Base-by-base conservation (phyloP, 73 alveolate genomes). In the Tetrahymena malaccensis region DNA sequence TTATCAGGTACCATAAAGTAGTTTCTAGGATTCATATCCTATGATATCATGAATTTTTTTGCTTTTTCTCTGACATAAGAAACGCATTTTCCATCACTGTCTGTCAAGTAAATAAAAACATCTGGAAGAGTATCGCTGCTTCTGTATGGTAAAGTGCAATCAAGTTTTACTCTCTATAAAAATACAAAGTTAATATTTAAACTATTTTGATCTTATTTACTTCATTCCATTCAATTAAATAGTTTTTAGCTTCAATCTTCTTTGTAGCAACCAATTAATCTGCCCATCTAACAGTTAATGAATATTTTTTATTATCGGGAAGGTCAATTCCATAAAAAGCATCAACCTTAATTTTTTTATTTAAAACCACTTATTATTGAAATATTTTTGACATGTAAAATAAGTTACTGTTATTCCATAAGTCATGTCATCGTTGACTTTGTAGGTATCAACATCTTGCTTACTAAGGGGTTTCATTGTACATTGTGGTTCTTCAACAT, bases 41-140 rank as follows among this genome's bases (percentile, higher is more conserved):
- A 44, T 38, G 34, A 58, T n/a, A 94, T 22, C 56, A 85, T 35
- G 12, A 95, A 38, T 55, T 95, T 57, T 17, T 34, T 85, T 12
- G 95, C 55, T 50, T 95, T 89, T 27, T 43, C 93, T 95, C 97
- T 85, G 55, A 85, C 93, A 95, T 70, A 95, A 33, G 95, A 95
- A 25, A 95, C 94, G 3, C 95, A 94, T 56, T 95, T 89, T n/a
- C 89, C 89, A 89, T 95, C 97, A 27, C 97, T 94, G 85, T 95
- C 97, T 93, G 94, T 95, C 34, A 95, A 56, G 89, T 95, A 95
- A 2, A 95, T 33, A 50, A 95, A 95, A 12, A 95, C 93, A 89
- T 95, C 97, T 7, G 97, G 97, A 38, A 95, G 94, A 34, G 89
- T 70, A n/a, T 70, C 89, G 25, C 89, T 70, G 19, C 89, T 70